Base-by-base conservation (phyloP, 352 stramenopile genomes). In the Globisporangium splendens region DNA sequence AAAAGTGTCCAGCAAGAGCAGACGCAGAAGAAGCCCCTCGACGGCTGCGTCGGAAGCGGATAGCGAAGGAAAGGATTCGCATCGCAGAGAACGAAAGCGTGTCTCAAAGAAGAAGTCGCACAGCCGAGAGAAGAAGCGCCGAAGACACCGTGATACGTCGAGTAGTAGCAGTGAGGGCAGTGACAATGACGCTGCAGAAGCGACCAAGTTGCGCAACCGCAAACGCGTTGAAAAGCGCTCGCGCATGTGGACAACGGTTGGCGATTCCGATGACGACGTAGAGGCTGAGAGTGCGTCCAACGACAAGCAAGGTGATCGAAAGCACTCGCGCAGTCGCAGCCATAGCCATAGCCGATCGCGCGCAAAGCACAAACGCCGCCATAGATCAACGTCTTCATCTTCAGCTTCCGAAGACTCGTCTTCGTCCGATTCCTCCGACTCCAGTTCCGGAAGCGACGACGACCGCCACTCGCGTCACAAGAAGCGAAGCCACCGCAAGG, bases 371-470 rank as follows among this genome's bases (percentile, higher is more conserved):
- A 57, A 62, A 18, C 35, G 39, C 10, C 52, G 51, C 43, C 11
- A 21, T 28, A 53, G 43, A 48, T 48, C 12, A 15, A 18, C 31
- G 17, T 46, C 46, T 3, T 79, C 61, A 11, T 77, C 73, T 21
- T 59, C 61, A 44, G 66, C 61, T 11, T 72, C 74, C n/a, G 79
- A 70, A 8, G 62, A 68, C 21, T 69, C 65, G 8, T 66, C 58
- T 31, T 51, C 60, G 49, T 87, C 69, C 17, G 72, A 68, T 17
- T 75, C 70, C 8, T 79, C 75, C 12, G 82, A 66, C 24, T 70
- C 58, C 8, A 59, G 63, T 0, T 62, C 53, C 11, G 68, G 62
- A 4, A 44, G 39, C 20, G 49, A 70, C 11, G 67, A 72, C 10
- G 50, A 62, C 18, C 24, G 46, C 28, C 28, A 35, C 3, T 54